Evolutionary conservation across 148 eudicot genomes (phyloP).

Genomic region (Amaranthus hypochondriacus): DNA sequence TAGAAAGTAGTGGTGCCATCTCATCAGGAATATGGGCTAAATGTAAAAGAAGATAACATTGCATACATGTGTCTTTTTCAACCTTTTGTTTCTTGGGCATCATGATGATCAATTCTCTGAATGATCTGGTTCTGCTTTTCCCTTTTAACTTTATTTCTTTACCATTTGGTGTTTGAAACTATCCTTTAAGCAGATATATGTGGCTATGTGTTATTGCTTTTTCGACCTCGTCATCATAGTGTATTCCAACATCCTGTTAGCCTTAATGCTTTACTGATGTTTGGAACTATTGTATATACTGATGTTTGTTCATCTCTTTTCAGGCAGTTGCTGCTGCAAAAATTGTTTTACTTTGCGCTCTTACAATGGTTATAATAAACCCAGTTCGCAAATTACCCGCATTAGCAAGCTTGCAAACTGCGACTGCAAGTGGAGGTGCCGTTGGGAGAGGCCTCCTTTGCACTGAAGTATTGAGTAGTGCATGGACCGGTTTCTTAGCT

Average conservation of each 20-base stretch:
- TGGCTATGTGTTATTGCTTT: too few relatives aligned
- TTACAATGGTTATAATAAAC: slow-evolving; percentile 37
- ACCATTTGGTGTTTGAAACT: background rate
- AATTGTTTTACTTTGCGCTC: slow-evolving; percentile 43
- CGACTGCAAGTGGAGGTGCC: slow-evolving; percentile 38
- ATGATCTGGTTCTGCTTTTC: background rate
- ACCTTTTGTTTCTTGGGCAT: too few relatives aligned
- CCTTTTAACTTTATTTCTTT: background rate
- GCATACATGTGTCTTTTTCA: too few relatives aligned
- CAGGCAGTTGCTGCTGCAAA: slow-evolving; percentile 59
- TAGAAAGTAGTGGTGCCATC: background rate
- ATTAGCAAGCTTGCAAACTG: slow-evolving; percentile 58
- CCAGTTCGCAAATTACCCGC: slow-evolving; percentile 69
- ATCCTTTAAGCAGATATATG: too few relatives aligned
- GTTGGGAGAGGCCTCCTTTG: slow-evolving; percentile 45
- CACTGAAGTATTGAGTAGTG: slow-evolving; percentile 69
- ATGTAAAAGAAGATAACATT: too few relatives aligned
- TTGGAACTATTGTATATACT: background rate
- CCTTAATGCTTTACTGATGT: too few relatives aligned
- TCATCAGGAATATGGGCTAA: too few relatives aligned
- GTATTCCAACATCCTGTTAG: too few relatives aligned
- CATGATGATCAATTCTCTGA: too few relatives aligned
- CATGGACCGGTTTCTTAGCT: slow-evolving; percentile 96
- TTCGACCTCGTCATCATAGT: too few relatives aligned
- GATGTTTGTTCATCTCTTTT: slow-evolving; percentile 14